phyloP scores from a whole-genome alignment of 805 yeast genomes.

The Sungouiozyma intestinalis region DNA sequence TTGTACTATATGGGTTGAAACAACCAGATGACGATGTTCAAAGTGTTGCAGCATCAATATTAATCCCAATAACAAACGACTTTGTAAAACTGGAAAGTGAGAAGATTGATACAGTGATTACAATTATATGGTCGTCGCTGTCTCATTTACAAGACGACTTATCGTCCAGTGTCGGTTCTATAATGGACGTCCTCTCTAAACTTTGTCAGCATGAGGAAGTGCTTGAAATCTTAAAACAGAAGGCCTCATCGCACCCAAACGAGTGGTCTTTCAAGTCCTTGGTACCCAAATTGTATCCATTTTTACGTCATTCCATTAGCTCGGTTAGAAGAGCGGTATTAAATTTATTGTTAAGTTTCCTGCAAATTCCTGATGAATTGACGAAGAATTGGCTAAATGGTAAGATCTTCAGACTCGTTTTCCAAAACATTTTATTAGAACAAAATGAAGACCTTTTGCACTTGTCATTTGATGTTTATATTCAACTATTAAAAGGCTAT shows the following conservation, averaged over 20 bases:
- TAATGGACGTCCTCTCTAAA: conserved; percentile 86
- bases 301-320: conserved; percentile 84
- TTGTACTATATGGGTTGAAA: conserved; percentile 80
- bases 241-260: conserved; percentile 39
- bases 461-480: conserved; percentile 54
- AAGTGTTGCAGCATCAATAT: conserved; percentile 89
- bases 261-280: conserved; percentile 56
- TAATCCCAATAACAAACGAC: conserved; percentile 81
- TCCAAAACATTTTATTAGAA: conserved; percentile 82
- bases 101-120: conserved; percentile 37
- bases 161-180: conserved; percentile 89
- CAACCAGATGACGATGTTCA: conserved; percentile 89
- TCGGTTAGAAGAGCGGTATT: conserved; percentile 85
- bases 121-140: conserved; percentile 85
- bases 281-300: conserved; percentile 89
- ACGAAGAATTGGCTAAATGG: conserved; percentile 69
- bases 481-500: conserved; percentile 41
- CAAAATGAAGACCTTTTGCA: conserved; percentile 66
- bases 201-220: conserved; percentile 77
- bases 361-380: conserved; percentile 43
- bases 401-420: conserved; percentile 60
- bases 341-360: conserved; percentile 67
- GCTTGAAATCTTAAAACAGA: conserved; percentile 54
- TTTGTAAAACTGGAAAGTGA: conserved; percentile 56
- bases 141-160: conserved; percentile 82